Percentiles rank a stretch among this genome's conserved stretches.
phyloP scores from a whole-genome alignment of 768 basidiomycete genomes.

The Mycena chlorophos region DNA sequence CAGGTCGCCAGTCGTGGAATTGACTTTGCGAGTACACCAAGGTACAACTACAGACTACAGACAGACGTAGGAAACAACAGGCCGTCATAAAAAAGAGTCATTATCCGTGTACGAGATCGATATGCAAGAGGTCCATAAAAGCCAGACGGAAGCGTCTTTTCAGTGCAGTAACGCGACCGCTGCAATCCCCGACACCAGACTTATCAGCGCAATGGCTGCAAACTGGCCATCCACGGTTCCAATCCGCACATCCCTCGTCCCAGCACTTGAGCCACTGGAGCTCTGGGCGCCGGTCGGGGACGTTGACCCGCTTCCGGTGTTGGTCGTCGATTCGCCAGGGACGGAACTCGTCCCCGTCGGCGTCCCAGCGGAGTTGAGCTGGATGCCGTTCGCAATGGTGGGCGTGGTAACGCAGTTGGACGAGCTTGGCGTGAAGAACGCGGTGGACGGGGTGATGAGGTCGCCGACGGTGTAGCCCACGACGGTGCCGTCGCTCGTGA shows the following conservation, averaged over 20 bases:
- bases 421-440: constrained; percentile 38
- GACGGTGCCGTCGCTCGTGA: constrained; percentile 24
- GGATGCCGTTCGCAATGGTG: constrained; percentile 41
- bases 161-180: constrained; percentile 17
- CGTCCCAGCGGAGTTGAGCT: constrained; percentile 22
- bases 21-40: too few species aligned
- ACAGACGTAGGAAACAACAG: too few species aligned
- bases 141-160: too few species aligned
- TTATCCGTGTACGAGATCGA: too few species aligned
- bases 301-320: neutral
- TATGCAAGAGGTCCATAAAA: too few species aligned
- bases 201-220: constrained; percentile 8
- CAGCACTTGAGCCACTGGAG: constrained; percentile 1
- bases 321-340: neutral
- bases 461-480: constrained; percentile 41
- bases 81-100: too few species aligned
- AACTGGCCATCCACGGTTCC: constrained; percentile 8
- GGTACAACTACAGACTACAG: too few species aligned
- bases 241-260: neutral
- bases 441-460: constrained; percentile 36
- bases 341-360: constrained; percentile 4
- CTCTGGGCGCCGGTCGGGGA: neutral
- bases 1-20: too few species aligned
- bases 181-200: constrained; percentile 10
- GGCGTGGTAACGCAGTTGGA: constrained; percentile 40